Evolutionary conservation across 345 rosid genomes (phyloP).

Genomic region (Capsella bursapastoris): DNA sequence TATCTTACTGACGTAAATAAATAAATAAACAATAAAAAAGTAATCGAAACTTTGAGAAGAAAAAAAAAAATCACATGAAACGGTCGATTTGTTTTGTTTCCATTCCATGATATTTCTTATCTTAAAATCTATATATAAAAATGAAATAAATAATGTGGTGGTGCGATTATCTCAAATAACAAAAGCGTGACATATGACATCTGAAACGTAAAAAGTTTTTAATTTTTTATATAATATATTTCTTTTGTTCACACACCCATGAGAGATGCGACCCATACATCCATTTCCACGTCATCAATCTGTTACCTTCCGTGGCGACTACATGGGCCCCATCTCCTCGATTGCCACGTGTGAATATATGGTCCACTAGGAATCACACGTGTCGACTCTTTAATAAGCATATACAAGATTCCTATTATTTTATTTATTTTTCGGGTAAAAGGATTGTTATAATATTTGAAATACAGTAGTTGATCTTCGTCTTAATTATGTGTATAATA

Average conservation of each 20-base stretch:
- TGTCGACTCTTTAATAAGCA: not conserved
- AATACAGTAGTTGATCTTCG: too few relatives aligned
- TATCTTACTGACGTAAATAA: conserved; percentile 17
- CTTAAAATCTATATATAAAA: not conserved
- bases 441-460: too few relatives aligned
- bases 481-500: too few relatives aligned
- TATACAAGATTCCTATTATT: too few relatives aligned
- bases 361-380: conserved; percentile 22
- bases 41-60: conserved; percentile 2
- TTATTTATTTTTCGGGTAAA: too few relatives aligned
- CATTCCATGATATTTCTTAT: not conserved
- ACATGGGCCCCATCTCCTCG: conserved; percentile 22
- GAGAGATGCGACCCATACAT: conserved; percentile 30
- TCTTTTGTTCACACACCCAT: conserved; percentile 30
- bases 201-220: conserved; percentile 35
- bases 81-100: conserved; percentile 39
- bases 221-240: not conserved
- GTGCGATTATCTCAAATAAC: conserved; percentile 45
- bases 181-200: conserved; percentile 48
- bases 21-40: not conserved
- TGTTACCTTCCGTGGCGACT: conserved; percentile 41
- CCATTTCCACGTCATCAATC: conserved; percentile 41
- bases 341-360: conserved; percentile 19
- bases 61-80: conserved; percentile 23
- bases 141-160: conserved; percentile 8